Evolutionary conservation across 192 early-diverging fungal species (phyloP), one percentile per base, ranked within the genome.

Genomic region (Backusella luteola): DNA sequence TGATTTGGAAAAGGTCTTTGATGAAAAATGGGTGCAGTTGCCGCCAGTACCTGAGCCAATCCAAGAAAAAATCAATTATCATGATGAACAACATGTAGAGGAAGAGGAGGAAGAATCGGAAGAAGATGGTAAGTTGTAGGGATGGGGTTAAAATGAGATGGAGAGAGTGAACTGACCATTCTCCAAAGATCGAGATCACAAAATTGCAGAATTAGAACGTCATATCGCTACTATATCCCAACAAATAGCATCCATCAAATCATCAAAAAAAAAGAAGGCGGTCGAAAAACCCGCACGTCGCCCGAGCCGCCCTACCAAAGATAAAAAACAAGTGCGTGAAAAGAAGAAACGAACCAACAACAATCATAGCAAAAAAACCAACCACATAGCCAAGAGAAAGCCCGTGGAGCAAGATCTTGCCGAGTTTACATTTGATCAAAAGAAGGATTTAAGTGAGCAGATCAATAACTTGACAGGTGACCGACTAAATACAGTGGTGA

Each of bases 381-480:
- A 44, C n/a, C 29, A 44, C 34, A 59, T 15, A 12, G 38, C 15
- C 32, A 39, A 39, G 4, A 17, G 42, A 32, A 44, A 38, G 12
- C 19, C 26, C 36, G 78, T 67, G 79, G 85, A 81, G 6, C 42
- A 82, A 21, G 82, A 84, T 38, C 77, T 81, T 38, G 79, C 86
- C 0, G 87, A 87, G 56, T 86, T 98, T 26, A 93, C 93, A 1
- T 90, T 93, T 78, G 92, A 96, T 76, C 93, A 96, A 81, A 97
- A 99, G 85, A 89, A 90, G 38, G 95, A 96, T 76, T 87, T 99
- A 19, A 90, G 87, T 71, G 88, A 91, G 59, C 80, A 85, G 32
- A 94, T 95, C 75, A 86, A 86, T 72, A 82, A 81, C 42, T 80
- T 94, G 69, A 74, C 85, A 2, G 87, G 87, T 8, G 91, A 94